phyloP scores from a whole-genome alignment of 108 stramenopile species.

The Pseudonitzschia delicatissima region DNA sequence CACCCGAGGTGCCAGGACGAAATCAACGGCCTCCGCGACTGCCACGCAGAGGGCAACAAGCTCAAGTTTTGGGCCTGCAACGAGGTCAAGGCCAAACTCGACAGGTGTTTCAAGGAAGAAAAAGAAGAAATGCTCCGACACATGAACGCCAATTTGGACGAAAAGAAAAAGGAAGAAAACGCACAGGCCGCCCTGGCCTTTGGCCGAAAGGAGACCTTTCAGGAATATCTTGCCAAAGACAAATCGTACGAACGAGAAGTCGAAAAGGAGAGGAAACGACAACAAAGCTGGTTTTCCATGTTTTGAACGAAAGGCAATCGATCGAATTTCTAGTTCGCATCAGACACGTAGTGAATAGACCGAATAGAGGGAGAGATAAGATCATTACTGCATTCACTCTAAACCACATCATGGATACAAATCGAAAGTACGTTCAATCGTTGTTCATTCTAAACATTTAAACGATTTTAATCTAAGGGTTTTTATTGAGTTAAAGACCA shows the following conservation, averaged over 20 bases:
- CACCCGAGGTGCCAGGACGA: slow-evolving; percentile 85
- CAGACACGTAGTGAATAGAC: too few species aligned
- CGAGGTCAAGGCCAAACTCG: slow-evolving; percentile 65
- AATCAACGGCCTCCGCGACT: slow-evolving; percentile 70
- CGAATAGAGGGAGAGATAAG: too few species aligned
- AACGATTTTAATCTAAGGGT: too few species aligned
- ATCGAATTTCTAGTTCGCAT: too few species aligned
- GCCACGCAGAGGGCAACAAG: slow-evolving; percentile 67
- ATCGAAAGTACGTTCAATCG: too few species aligned
- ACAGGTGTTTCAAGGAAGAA: slow-evolving; percentile 80
- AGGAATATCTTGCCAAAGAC: slow-evolving; percentile 69
- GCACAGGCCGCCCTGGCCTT: slow-evolving; percentile 58
- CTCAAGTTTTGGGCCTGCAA: slow-evolving; percentile 89
- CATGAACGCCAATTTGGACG: slow-evolving; percentile 61
- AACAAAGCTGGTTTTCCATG: slow-evolving; percentile 10
- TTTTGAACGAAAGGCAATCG: neutral
- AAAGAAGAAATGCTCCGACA: slow-evolving; percentile 67
- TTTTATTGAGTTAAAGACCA: too few species aligned
- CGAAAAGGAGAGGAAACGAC: slow-evolving; percentile 18
- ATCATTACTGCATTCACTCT: too few species aligned
- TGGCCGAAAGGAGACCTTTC: slow-evolving; percentile 69
- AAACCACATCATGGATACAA: too few species aligned
- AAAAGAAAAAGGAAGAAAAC: slow-evolving; percentile 51
- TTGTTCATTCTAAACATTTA: too few species aligned
- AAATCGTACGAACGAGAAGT: slow-evolving; percentile 57